Conservation (phyloP, 2,329 filamentous ascomycete species). For the Thielaviopsis euricoi region DNA sequence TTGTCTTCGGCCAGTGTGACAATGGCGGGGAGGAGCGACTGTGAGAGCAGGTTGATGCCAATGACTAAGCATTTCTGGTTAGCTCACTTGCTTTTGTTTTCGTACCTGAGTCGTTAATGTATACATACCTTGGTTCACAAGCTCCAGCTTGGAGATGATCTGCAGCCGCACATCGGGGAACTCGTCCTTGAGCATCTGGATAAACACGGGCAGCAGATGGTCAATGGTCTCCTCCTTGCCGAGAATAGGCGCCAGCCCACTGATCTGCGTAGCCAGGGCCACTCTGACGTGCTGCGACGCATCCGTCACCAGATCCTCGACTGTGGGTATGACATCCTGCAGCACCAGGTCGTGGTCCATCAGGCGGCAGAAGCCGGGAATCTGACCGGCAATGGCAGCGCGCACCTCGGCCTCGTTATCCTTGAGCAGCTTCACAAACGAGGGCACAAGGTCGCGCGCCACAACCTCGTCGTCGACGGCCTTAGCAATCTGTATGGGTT, state of each 20-base stretch:
- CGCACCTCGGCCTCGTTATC: constrained; percentile 96
- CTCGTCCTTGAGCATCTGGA: constrained; percentile 98
- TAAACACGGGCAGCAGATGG: constrained; percentile 88
- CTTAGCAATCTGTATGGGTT: constrained; percentile 68
- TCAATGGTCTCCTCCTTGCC: constrained; percentile 85
- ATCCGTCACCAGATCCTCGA: constrained; percentile 92
- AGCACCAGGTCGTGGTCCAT: constrained; percentile 78
- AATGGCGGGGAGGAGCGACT: constrained; percentile 91
- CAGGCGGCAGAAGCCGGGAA: constrained; percentile 86
- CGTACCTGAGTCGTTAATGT: not conserved
- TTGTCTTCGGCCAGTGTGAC: constrained; percentile 97
- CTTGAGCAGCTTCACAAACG: constrained; percentile 94
- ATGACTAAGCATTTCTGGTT: constrained; percentile 53
- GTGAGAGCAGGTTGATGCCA: constrained; percentile 89
- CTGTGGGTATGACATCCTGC: constrained; percentile 88
- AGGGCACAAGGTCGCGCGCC: constrained; percentile 79
- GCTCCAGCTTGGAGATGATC: constrained; percentile 98
- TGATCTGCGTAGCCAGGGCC: constrained; percentile 90
- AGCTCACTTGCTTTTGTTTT: constrained; percentile 12
- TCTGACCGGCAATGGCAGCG: constrained; percentile 92
- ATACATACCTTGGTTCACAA: constrained; percentile 73
- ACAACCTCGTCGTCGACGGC: constrained; percentile 96
- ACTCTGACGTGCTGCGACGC: constrained; percentile 93
- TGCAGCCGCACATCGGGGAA: constrained; percentile 96
- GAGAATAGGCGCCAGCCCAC: constrained; percentile 85